Evolutionary conservation across 2,329 filamentous ascomycete genomes (phyloP).

Genomic region (Annulohypoxylon truncatum): DNA sequence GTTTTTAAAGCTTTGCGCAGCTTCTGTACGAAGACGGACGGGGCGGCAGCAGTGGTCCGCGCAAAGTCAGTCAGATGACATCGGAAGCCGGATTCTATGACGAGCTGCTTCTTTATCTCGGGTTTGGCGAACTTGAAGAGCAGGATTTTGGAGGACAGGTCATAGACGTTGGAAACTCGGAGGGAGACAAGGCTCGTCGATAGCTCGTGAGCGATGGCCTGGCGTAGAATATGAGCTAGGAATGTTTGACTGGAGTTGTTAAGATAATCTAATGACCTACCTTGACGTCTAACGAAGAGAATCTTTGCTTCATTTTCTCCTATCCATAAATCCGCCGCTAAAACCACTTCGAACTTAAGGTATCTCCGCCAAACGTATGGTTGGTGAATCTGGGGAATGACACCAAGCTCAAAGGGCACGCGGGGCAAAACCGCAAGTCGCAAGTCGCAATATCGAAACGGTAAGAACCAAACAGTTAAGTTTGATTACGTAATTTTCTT

Average conservation of each 20-base stretch:
- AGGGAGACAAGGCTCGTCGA: conserved; percentile 79
- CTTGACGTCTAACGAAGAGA: conserved; percentile 68
- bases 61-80: conserved; percentile 94
- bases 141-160: conserved; percentile 94
- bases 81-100: conserved; percentile 95
- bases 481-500: background rate
- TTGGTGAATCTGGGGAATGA: background rate
- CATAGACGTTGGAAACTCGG: conserved; percentile 93
- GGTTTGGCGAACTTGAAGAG: conserved; percentile 95
- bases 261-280: conserved; percentile 49
- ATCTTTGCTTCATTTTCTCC: conserved; percentile 66
- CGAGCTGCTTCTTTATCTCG: conserved; percentile 85
- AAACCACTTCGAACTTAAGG: background rate
- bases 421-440: conserved; percentile 17
- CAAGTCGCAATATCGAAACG: background rate
- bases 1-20: conserved; percentile 91
- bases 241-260: background rate
- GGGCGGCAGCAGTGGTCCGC: conserved; percentile 84
- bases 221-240: conserved; percentile 26
- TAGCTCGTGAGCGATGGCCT: conserved; percentile 97
- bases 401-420: background rate
- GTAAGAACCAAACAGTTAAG: background rate
- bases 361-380: background rate
- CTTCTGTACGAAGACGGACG: conserved; percentile 85
- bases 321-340: background rate